Conservation (phyloP, 1,284 basidiomycete species). For the Neonothopanus nambi region DNA sequence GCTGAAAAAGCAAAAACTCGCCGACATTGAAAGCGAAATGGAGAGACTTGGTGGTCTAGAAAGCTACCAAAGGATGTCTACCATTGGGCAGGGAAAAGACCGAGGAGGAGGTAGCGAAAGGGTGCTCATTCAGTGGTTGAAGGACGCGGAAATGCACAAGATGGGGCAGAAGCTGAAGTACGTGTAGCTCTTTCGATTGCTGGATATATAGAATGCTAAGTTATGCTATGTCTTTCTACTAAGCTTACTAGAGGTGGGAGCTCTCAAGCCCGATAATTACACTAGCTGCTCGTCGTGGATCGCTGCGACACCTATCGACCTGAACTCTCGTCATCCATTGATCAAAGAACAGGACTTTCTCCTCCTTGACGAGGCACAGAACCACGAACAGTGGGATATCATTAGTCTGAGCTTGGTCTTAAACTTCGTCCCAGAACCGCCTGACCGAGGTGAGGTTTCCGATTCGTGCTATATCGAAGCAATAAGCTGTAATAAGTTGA, state of each 20-base stretch:
- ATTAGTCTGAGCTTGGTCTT: constrained; percentile 85
- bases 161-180: constrained; percentile 42
- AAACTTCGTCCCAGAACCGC: constrained; percentile 81
- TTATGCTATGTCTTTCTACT: neutral
- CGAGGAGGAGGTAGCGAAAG: constrained; percentile 86
- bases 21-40: constrained; percentile 60
- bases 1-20: constrained; percentile 29
- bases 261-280: constrained; percentile 83
- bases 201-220: neutral
- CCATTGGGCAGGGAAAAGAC: constrained; percentile 74
- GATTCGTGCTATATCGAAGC: neutral
- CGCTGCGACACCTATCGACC: constrained; percentile 71
- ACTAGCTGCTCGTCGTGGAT: constrained; percentile 68
- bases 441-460: constrained; percentile 63
- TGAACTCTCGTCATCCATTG: constrained; percentile 76
- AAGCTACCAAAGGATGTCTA: constrained; percentile 80
- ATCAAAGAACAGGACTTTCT: constrained; percentile 86
- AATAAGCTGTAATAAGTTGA: too few species aligned
- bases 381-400: constrained; percentile 65
- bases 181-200: constrained; percentile 10
- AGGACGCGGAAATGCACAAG: constrained; percentile 46
- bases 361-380: constrained; percentile 48
- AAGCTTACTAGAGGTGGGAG: constrained; percentile 85
- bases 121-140: constrained; percentile 74
- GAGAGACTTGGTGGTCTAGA: constrained; percentile 72